Base-by-base conservation (phyloP, 2,329 filamentous ascomycete genomes). In the Coniochaeta sp. region DNA sequence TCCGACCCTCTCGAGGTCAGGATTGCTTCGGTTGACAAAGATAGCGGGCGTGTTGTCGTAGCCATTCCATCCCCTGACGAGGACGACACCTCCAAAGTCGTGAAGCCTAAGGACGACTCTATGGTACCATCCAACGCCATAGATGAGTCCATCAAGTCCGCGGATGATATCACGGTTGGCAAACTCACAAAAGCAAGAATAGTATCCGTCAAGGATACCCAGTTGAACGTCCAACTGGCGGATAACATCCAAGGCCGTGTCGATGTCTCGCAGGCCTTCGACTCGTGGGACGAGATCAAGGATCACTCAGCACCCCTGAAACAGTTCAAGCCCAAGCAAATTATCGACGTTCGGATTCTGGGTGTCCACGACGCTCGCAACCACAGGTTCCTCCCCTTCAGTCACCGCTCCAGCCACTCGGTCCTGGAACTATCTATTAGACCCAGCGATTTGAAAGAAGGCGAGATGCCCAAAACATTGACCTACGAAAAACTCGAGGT, bases 181-280 rank as follows among this genome's bases (percentile, higher is more conserved):
- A 88, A 82, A 65, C 72, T 89, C 55, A 86, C 87, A 8, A 91
- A 90, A 70, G 93, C 90, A 43, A 88, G 83, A 66, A 84, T 99
- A 52, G 83, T 84, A n/a, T 91, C 91, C 0, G 79, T 97, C 69
- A 96, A 96, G 74, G 88, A 88, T 57, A 97, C 93, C 0, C 95
- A 99, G 71, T 79, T 98, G 60, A 98, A 98, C 66, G 91, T 99
- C 6, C 85, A 90, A 65, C 81, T 98, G 58, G 89, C 91, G 50
- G 91, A 96, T 69, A 91, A 92, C 64, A 81, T 96, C 9, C 90
- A 96, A 71, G 95, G 93, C n/a, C 90, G 95, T 19, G 87, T 99
- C 62, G 93, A 97, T 69, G 85, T 95, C 6, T 96, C 95, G 1
- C 91, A 98, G 71, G 76, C 93, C 14, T 99, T 96, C 71, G 90